Base-by-base conservation (phyloP, 2,329 filamentous ascomycete species). In the Diaporthe citri region DNA sequence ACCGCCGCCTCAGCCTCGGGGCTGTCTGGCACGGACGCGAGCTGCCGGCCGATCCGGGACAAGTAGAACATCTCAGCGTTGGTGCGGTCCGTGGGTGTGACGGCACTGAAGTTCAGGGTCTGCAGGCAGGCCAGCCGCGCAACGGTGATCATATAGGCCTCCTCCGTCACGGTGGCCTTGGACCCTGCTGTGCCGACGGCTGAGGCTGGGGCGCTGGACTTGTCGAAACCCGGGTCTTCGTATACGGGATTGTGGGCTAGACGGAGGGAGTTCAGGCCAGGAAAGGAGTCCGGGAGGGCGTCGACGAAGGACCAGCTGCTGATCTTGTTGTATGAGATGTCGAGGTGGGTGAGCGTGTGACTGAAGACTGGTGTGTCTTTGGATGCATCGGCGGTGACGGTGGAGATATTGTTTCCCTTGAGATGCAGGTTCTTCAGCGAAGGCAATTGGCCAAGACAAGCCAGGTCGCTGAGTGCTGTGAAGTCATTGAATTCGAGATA, bases 21-120 rank as follows among this genome's bases (percentile, higher is more conserved):
- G 3, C 82, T 83, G 73, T 90, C 87, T 0, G 90, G 85, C 0
- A 91, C 89, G 4, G 88, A 85, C 1, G 91, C 89, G 52, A 98
- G 86, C 81, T 97, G 94, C 77, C 92, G 92, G 15, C 90, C 94
- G 74, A 98, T 97, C 72, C 94, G 90, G 0, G 93, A 94, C 15
- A 98, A 90, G 82, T 99, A 99, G 82, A 97, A 99, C 80, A 96
- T 93, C 79, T 98, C 97, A 6, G 95, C 95, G 80, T 98, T 97
- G 72, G 91, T 88, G 25, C 96, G 91, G 82, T 98, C 96, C 56
- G 93, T 90, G 1, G 87, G 79, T 0, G 92, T 92, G 78, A 98
- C 92, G 22, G 86, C 85, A 77, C 92, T 92, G 82, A 94, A 95
- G 81, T 97, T 97, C 41, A 98, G 88, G 0, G 87, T 88, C 71